A percentile compares a stretch with the other conserved stretches of the same genome.
Evolutionary conservation across 148 eudicot genomes (phyloP).

Genomic region (Euryodendron excelsum): DNA sequence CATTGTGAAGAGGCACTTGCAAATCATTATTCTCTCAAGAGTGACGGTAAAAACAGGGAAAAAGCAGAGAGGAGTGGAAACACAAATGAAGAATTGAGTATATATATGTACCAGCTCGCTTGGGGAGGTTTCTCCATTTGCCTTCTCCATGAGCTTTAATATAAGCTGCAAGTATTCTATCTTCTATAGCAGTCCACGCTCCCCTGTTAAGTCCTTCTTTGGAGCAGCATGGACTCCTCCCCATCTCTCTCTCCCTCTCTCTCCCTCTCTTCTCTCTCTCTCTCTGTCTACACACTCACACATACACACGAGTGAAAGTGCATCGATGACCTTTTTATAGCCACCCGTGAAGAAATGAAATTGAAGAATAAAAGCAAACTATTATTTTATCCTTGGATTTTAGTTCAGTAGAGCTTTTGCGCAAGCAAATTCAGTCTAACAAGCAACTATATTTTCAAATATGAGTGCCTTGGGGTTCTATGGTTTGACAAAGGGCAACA

Average conservation of each 20-base stretch:
- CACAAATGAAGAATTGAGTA: too few species aligned
- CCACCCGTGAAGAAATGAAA: neutral
- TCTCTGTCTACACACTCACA: neutral
- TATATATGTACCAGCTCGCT: neutral
- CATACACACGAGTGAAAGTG: neutral
- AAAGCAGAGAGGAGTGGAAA: neutral
- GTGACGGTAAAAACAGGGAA: too few species aligned
- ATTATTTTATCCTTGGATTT: too few species aligned
- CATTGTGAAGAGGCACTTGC: too few species aligned
- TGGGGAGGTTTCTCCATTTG: neutral
- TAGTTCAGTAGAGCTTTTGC: neutral
- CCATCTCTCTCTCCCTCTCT: neutral
- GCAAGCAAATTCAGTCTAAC: neutral
- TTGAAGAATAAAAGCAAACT: neutral
- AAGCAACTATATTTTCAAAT: neutral
- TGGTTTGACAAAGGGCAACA: neutral
- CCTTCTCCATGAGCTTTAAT: neutral
- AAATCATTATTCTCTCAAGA: too few species aligned
- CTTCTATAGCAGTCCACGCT: neutral
- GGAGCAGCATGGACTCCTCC: neutral
- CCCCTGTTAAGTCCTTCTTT: neutral
- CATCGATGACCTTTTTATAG: neutral
- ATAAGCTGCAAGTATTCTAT: neutral
- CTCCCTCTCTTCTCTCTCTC: neutral
- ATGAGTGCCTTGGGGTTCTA: neutral